Conservation (phyloP, 768 basidiomycete species). For the Suillus decipiens region DNA sequence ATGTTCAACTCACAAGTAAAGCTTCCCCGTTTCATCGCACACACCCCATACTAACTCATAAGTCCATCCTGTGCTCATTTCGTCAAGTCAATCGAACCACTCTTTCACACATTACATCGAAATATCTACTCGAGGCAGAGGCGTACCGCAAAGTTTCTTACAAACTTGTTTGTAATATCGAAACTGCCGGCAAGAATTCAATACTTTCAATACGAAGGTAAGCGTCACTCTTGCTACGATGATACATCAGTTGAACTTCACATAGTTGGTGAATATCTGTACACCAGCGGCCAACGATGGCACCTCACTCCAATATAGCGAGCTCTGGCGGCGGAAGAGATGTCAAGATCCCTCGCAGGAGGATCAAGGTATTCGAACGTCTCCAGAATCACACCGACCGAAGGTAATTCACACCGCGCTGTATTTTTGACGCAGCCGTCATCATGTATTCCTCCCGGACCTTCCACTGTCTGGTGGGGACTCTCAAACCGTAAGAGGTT, state of each 20-base stretch:
- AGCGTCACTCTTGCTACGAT: conserved; percentile 5
- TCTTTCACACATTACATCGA: neutral
- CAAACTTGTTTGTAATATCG: conserved; percentile 35
- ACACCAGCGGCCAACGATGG: neutral
- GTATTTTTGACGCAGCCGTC: conserved; percentile 47
- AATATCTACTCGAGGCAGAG: neutral
- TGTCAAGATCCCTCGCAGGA: conserved; percentile 17
- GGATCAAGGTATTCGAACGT: conserved; percentile 31
- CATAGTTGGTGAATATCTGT: conserved; percentile 29
- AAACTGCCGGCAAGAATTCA: conserved; percentile 23
- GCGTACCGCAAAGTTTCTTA: conserved; percentile 25
- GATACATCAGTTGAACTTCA: conserved; percentile 11
- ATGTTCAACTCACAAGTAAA: too few relatives aligned
- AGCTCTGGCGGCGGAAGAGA: conserved; percentile 13
- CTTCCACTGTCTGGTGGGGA: conserved; percentile 34
- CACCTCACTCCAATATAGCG: conserved; percentile 17
- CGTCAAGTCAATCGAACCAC: neutral
- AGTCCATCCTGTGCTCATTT: too few relatives aligned
- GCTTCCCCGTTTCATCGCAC: too few relatives aligned
- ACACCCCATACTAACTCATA: too few relatives aligned
- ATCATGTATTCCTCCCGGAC: conserved; percentile 41
- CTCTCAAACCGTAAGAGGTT: conserved; percentile 5
- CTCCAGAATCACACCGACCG: conserved; percentile 42
- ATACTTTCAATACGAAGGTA: conserved; percentile 38
- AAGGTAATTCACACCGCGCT: conserved; percentile 39